Base-by-base conservation (phyloP, 2,329 filamentous ascomycete genomes). In the Xylaria digitata region DNA sequence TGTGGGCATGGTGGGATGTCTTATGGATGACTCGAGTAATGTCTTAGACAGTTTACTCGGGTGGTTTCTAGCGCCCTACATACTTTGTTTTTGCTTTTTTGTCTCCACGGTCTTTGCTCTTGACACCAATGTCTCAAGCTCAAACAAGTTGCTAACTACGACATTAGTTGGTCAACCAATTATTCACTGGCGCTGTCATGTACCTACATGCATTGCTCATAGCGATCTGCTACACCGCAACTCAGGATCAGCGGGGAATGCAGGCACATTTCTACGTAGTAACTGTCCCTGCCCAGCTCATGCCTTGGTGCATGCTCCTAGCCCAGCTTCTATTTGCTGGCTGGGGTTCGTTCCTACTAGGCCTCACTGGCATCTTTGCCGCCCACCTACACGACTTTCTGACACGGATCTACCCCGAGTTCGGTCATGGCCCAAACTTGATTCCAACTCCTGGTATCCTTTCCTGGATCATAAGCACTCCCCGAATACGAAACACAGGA, bases 371-470 rank as follows among this genome's bases (percentile, higher is more conserved):
- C n/a, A 84, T 99, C 11, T 71, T 97, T 49, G 92, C 94, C 13
- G 94, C 94, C 4, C 96, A 99, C 78, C 75, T 96, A 21, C 97
- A 93, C 80, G 92, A 98, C 77, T 99, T 98, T 76, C 79, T 97
- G 56, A 93, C 92, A 1, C 87, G 92, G 55, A 85, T 97, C 48
- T 98, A 94, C 84, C 96, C 96, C 5, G 89, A 92, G 62, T 96
- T 96, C 76, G 95, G 94, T 37, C 92, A 92, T 63, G 96, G 96
- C 0, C 84, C 83, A 58, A 97, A 94, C 75, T 85, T 90, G 55
- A 84, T 97, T 42, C 83, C 85, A 15, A 96, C 94, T 0, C 96
- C 96, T 2, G 78, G 79, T 6, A 89, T 94, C 71, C 80, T 98
- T 65, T 89, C 87, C 66, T 85, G 85, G 61, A 86, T 92, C 72